Base-by-base conservation (phyloP, 495 filamentous ascomycete species). In the Hypoxylon lienhwacheense region DNA sequence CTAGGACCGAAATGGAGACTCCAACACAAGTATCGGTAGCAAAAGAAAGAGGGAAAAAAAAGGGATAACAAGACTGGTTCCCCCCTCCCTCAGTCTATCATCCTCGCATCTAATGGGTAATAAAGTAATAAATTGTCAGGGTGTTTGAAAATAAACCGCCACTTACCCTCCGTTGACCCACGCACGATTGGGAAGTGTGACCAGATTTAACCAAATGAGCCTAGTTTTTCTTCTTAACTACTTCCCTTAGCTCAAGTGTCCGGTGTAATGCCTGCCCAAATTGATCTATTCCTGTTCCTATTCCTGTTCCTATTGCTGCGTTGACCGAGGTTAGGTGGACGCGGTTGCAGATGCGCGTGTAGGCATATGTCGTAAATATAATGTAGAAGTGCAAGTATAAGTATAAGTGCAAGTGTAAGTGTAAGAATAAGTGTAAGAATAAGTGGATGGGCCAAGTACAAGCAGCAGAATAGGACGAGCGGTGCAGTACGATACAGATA, bases 121-220 rank as follows among this genome's bases (percentile, higher is more conserved):
- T n/a, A n/a, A n/a, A n/a, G n/a, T n/a, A 61, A 61, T 56, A 56
- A 34, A 61, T 61, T 61, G 45, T 61, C 42, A 52, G 52, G 57
- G 57, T 37, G 55, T 50, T 46, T 42, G 14, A 60, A 55, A 54
- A 50, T 42, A 45, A 10, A 51, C 12, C 43, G 34, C 34, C 36
- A 61, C 47, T 61, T 53, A 61, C 52, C 51, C 46, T 61, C 52
- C 31, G 51, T 55, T 26, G 46, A 22, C 34, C 29, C 37, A 56
- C 47, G 43, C 25, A 37, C 43, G 22, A 34, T 40, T 31, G 32
- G 43, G 39, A 44, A 53, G 53, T 61, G 53, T 61, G 58, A 53
- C 16, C 52, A 46, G 37, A 40, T 46, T 47, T 46, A 29, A 59
- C 43, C 41, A 54, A 34, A 33, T 20, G 15, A 26, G 11, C 36